Percentiles rank a stretch among this genome's conserved stretches.
phyloP scores from a whole-genome alignment of 2,329 filamentous ascomycete genomes.

The Alternaria sp. region DNA sequence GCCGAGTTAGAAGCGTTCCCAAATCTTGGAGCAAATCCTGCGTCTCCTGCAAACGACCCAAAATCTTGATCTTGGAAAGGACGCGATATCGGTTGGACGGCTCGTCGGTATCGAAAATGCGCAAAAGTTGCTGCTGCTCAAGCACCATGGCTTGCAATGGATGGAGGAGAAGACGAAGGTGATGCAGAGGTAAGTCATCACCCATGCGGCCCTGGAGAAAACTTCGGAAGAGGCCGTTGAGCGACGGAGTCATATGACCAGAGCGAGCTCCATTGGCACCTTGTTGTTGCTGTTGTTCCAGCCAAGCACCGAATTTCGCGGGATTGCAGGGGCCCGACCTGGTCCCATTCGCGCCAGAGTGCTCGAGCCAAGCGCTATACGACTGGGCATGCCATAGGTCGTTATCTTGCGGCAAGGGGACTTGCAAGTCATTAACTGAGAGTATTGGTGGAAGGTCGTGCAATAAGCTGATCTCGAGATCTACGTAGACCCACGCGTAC shows the following conservation, averaged over 20 bases:
- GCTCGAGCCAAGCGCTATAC: constrained; percentile 6
- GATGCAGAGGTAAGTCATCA: constrained; percentile 7
- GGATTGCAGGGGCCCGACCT: not conserved
- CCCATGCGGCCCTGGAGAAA: constrained; percentile 11
- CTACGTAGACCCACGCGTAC: constrained; percentile 17
- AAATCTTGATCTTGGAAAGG: constrained; percentile 10
- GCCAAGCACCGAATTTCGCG: constrained; percentile 6
- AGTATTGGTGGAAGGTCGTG: constrained; percentile 14
- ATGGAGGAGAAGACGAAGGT: constrained; percentile 17
- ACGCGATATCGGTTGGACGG: constrained; percentile 10
- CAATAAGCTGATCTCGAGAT: constrained; percentile 12
- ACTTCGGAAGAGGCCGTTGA: constrained; percentile 14
- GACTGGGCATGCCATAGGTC: constrained; percentile 11
- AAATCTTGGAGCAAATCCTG: constrained; percentile 12
- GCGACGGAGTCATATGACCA: constrained; percentile 4
- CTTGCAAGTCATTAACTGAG: constrained; percentile 13
- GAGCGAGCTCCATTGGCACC: not conserved
- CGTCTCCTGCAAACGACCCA: constrained; percentile 14
- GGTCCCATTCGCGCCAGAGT: not conserved
- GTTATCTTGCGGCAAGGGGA: constrained; percentile 6
- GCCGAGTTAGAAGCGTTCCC: constrained; percentile 7
- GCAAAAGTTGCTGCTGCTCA: constrained; percentile 15
- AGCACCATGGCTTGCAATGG: constrained; percentile 12
- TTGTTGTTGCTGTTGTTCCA: not conserved
- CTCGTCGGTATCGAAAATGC: constrained; percentile 15